These are phyloP conservation scores for Hordeum pubiflorum DNA, from an alignment of 202 grass and related monocot genomes.

Conservation along the genomic window DNA sequence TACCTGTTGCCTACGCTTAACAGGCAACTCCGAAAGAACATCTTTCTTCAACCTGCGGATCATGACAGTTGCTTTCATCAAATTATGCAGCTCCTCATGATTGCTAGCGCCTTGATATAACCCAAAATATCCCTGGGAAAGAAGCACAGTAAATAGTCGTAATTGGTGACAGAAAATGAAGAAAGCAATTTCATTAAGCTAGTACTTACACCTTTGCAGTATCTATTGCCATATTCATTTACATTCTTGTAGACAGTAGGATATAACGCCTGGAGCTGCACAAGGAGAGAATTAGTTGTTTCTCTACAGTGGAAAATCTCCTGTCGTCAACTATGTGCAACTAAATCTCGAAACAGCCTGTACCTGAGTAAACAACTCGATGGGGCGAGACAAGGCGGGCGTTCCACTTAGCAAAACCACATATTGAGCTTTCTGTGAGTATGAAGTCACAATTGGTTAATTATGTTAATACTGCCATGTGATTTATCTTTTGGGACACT, in stretches of 20 bases:
- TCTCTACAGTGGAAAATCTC: neutral
- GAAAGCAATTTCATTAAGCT: conserved; percentile 13
- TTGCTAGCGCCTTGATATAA: conserved; percentile 94
- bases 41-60: conserved; percentile 94
- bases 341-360: neutral
- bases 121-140: conserved; percentile 60
- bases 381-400: conserved; percentile 89
- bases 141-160: neutral
- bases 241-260: conserved; percentile 84
- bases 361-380: conserved; percentile 91
- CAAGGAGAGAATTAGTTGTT: conserved; percentile 4
- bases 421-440: conserved; percentile 84
- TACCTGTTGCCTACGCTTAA: conserved; percentile 92
- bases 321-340: conserved; percentile 4
- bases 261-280: conserved; percentile 74
- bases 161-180: conserved; percentile 16
- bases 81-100: conserved; percentile 88
- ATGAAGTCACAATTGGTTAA: conserved; percentile 19
- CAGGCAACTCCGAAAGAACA: conserved; percentile 73
- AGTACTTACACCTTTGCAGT: conserved; percentile 93
- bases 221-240: conserved; percentile 76
- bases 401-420: conserved; percentile 86
- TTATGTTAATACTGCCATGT: conserved; percentile 8
- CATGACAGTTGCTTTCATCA: conserved; percentile 97
- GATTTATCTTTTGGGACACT: neutral